Evolutionary conservation across 2,329 filamentous ascomycete genomes (phyloP), one percentile per base, ranked within the genome.

Genomic region (Dichotomopilus funicola): DNA sequence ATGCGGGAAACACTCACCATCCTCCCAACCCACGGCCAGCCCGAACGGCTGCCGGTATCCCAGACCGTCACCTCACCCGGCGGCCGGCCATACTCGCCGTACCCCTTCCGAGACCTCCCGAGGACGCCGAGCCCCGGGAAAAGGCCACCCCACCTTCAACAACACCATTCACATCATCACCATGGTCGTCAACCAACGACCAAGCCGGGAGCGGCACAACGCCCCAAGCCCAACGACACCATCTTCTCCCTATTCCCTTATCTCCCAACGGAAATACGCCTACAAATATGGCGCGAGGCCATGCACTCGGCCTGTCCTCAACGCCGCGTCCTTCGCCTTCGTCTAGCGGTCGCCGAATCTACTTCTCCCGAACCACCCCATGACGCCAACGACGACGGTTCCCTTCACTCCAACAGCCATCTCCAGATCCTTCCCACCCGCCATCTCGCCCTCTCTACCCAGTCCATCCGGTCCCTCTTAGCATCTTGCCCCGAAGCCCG

Each of bases 231-330:
- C 19, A n/a, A 40, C 27, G 1, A 34, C 9, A 10, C 13, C 5
- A 31, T 6, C 6, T 59, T 59, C 36, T 41, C 42, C n/a, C 35
- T 42, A 9, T 59, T 59, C 41, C 11, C 51, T 27, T 34, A 19
- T 13, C 54, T 59, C 2, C 54, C 57, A 10, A 10, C 45, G 7
- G 57, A 59, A n/a, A 43, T 57, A 7, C 54, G 51, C n/a, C 51
- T 56, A 5, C 47, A 51, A 3, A 36, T 57, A 40, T 57, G 54
- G 54, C 12, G 37, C 4, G 12, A 53, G 13, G 57, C 48, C 3
- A 41, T 42, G 27, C 33, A 51, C 19, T 36, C 43, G 10, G 51
- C 48, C 27, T 45, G 40, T 27, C 3, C 27, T 5, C 27, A 49
- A 27, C 33, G n/a, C 46, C n/a, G 53, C 10, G 50, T 56, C 1